phyloP scores from a whole-genome alignment of 2,329 filamentous ascomycete species.

The Hymenoscyphus linearis region DNA sequence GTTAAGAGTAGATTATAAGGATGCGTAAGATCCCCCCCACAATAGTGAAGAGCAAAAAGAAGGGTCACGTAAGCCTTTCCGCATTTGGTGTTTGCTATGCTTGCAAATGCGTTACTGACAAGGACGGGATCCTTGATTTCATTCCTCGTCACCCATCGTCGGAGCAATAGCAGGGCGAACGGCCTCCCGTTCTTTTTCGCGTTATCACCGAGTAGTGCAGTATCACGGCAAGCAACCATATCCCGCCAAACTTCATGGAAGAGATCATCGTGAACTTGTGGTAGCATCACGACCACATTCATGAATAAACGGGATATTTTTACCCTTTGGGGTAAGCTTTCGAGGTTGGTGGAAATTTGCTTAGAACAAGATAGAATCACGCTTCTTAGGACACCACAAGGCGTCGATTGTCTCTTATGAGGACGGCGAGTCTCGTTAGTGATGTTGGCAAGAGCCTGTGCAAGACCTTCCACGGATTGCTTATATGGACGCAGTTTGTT shows the following conservation, averaged over 20 bases:
- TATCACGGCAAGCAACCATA: slow-evolving; percentile 9
- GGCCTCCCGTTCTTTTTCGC: not conserved
- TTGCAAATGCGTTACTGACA: not conserved
- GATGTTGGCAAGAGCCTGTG: slow-evolving; percentile 9
- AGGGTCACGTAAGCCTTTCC: not conserved
- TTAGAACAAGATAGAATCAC: slow-evolving; percentile 3
- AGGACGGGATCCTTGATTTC: not conserved
- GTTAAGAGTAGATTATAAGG: not conserved
- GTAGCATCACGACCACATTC: not conserved
- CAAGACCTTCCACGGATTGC: slow-evolving; percentile 14
- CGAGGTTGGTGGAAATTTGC: not conserved
- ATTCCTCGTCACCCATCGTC: not conserved
- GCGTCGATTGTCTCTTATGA: not conserved
- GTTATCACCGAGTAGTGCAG: not conserved
- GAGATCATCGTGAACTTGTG: not conserved
- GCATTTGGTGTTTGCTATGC: not conserved
- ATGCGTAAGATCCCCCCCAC: not conserved
- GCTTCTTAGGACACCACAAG: slow-evolving; percentile 2
- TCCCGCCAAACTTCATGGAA: not conserved
- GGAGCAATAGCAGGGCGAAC: not conserved
- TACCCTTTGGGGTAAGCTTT: not conserved
- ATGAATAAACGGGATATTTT: not conserved
- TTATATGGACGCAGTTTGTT: not conserved
- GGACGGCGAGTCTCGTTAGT: not conserved
- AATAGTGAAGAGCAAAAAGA: not conserved